These are phyloP conservation scores for Tuctoria greenei DNA, from an alignment of 176 grass and related monocot genomes.

Conservation along the genomic window DNA sequence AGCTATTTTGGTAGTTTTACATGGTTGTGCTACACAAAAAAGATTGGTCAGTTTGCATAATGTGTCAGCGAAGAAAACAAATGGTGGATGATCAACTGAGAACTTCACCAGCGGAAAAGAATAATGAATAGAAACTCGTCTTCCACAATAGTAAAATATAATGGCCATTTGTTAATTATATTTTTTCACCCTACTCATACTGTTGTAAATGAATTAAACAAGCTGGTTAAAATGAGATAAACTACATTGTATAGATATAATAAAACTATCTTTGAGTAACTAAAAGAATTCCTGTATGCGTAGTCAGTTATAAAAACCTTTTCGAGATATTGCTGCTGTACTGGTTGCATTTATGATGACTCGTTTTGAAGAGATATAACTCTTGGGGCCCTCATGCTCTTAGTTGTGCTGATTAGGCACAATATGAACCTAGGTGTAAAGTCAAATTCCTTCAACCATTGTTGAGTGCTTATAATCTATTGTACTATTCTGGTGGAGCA, in stretches of 20 bases:
- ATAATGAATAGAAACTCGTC: not conserved
- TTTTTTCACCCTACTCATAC: not conserved
- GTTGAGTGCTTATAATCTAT: not conserved
- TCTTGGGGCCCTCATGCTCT: no score
- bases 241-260: not conserved
- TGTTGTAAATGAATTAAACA: not conserved
- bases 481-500: not conserved
- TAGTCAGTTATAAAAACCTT: no score
- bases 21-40: no score
- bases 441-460: not conserved
- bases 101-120: not conserved
- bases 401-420: not conserved
- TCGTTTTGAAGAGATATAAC: not conserved
- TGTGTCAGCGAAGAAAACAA: no score
- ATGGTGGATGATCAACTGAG: no score
- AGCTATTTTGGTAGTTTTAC: no score
- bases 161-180: not conserved
- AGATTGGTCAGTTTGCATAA: no score
- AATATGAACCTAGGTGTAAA: not conserved
- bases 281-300: not conserved
- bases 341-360: not conserved
- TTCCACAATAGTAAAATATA: no score
- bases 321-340: not conserved
- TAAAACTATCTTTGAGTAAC: not conserved
- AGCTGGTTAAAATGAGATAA: not conserved